phyloP scores from a whole-genome alignment of 257 asterid species.

The Salvia splendens region DNA sequence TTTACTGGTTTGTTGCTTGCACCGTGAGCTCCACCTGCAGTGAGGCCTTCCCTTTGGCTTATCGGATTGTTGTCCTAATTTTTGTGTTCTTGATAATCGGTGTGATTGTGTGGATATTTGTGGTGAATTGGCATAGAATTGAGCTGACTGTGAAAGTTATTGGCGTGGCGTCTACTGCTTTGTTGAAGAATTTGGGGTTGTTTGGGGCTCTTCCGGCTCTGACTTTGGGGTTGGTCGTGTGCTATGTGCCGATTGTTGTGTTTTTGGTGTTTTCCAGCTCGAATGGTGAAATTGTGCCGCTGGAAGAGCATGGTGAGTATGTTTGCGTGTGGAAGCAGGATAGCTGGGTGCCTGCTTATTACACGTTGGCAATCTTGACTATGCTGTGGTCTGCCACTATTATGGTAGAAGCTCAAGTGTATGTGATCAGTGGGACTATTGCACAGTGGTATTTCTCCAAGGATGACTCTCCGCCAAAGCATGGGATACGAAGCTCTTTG shows the following conservation, averaged over 20 bases:
- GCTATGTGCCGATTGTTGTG: conserved; percentile 72
- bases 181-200: conserved; percentile 68
- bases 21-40: conserved; percentile 71
- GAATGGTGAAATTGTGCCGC: conserved; percentile 77
- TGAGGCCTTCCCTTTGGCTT: conserved; percentile 68
- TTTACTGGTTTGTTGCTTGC: conserved; percentile 96
- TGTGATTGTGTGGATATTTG: conserved; percentile 82
- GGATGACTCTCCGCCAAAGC: conserved; percentile 68
- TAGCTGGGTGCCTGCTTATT: conserved; percentile 95
- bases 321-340: conserved; percentile 87
- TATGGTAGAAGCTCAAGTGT: conserved; percentile 92
- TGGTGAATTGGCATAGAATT: conserved; percentile 81
- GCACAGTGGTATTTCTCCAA: conserved; percentile 96
- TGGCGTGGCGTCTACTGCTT: conserved; percentile 71
- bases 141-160: conserved; percentile 86
- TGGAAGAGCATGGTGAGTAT: conserved; percentile 58
- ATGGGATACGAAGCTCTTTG: conserved; percentile 72
- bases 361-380: conserved; percentile 76
- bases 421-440: conserved; percentile 81
- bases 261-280: conserved; percentile 74
- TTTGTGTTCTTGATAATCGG: conserved; percentile 77
- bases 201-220: conserved; percentile 76
- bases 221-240: conserved; percentile 59
- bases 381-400: conserved; percentile 92
- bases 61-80: conserved; percentile 66